Evolutionary conservation across 176 grass and related monocot species (phyloP), one percentile per base, ranked within the genome.

Genomic region (Cenchrus americanus): DNA sequence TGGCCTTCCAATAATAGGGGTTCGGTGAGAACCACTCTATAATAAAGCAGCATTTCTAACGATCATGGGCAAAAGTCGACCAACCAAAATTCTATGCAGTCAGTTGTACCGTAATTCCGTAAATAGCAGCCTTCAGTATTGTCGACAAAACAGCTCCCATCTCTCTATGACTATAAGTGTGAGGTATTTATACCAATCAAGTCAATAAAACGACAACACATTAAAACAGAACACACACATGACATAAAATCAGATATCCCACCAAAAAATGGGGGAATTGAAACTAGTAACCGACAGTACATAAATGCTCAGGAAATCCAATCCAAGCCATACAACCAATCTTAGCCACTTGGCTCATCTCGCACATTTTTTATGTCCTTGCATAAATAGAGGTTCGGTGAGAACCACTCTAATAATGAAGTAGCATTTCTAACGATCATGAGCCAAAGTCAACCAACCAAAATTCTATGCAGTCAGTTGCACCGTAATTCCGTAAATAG

Each of bases 351-450:
- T 14, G 41, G 14, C 54, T 59, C 19, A 64, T 65, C 27, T 30
- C 27, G 27, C 27, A 30, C 27, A 30, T 30, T 30, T 30, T 30
- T 30, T 5, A 75, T 63, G 30, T 14, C n/a, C 74, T 54, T 52
- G 30, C 60, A 66, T 51, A 24, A 75, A 73, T 50, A 76, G 22
- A 14, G 42, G 10, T 58, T n/a, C 8, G 9, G 32, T 21, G 5
- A 66, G 67, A 67, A 5, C 6, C 17, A 67, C 19, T 1, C 48
- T 2, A 30, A 22, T 22, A 53, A 75, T 40, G 10, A 75, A 62
- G 76, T 65, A 79, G 14, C 44, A 65, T 21, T 80, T 21, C 6
- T 77, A 70, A 18, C 70, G 64, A 83, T 53, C 58, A 13, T 8
- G 65, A 44, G 34, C 48, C 73, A 37, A 30, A 10, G 0, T 19